Conservation (phyloP, 129 eudicot species). For the Flaveria bidentis region DNA sequence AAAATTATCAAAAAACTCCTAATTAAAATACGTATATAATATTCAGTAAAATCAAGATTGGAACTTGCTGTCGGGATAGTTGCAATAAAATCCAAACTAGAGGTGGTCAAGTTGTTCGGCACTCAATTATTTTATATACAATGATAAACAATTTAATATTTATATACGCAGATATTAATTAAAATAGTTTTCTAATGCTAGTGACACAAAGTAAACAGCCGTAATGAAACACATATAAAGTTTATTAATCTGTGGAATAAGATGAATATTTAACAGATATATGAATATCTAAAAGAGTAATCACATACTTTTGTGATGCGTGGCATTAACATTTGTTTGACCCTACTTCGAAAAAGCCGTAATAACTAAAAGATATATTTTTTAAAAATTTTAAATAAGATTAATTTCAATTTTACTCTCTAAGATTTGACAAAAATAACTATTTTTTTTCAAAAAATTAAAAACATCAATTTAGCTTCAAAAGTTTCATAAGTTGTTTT, state of each 20-base stretch:
- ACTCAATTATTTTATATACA: not conserved
- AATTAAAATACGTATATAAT: not conserved
- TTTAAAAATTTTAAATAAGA: no score
- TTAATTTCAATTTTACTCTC: no score
- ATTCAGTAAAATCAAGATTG: not conserved
- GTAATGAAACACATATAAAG: not conserved
- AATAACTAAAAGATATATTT: no score
- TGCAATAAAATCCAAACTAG: slow-evolving; percentile 3
- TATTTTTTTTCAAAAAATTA: no score
- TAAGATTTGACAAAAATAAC: no score
- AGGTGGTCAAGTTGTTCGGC: slow-evolving; percentile 11
- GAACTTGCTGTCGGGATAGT: slow-evolving; percentile 2
- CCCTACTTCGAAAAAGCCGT: not conserved
- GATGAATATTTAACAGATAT: not conserved
- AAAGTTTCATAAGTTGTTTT: no score
- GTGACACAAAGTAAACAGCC: not conserved
- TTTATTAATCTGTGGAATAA: not conserved
- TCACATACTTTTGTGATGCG: not conserved
- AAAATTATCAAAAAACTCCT: no score
- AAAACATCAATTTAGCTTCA: no score
- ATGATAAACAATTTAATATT: not conserved
- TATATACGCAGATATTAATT: not conserved
- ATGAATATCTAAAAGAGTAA: not conserved
- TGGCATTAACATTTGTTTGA: not conserved
- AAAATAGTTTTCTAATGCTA: not conserved